These are phyloP conservation scores for Coemansia aciculifera DNA, from an alignment of 192 early-diverging fungal genomes.

Conservation along the genomic window DNA sequence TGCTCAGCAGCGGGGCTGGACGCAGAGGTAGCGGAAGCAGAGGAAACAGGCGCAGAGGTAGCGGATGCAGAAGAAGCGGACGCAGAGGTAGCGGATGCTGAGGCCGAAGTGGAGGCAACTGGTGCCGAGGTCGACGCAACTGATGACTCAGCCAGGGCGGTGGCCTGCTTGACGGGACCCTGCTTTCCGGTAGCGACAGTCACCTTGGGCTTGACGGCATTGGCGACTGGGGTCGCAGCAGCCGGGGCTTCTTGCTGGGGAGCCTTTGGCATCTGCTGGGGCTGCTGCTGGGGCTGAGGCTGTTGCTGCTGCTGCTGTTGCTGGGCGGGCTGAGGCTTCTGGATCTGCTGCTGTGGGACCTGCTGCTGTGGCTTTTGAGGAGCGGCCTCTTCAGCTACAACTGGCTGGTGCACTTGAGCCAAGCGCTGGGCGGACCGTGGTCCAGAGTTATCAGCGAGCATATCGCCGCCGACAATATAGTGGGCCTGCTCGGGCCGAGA, in stretches of 20 bases:
- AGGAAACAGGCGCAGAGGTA: background rate
- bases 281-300: slow-evolving; percentile 21
- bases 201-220: slow-evolving; percentile 9
- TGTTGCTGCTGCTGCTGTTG: slow-evolving; percentile 20
- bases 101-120: background rate
- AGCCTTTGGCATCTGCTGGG: slow-evolving; percentile 10
- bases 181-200: slow-evolving; percentile 24
- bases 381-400: background rate
- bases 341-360: background rate
- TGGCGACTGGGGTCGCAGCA: background rate
- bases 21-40: background rate
- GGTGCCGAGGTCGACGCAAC: slow-evolving; percentile 13
- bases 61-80: background rate
- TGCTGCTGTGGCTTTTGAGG: background rate
- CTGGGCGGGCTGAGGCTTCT: slow-evolving; percentile 9
- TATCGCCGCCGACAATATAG: slow-evolving; percentile 25
- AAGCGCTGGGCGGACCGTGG: slow-evolving; percentile 18
- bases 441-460: background rate
- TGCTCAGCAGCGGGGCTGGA: background rate
- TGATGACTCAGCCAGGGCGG: slow-evolving; percentile 5
- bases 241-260: slow-evolving; percentile 7
- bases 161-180: slow-evolving; percentile 25
- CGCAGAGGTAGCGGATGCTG: background rate
- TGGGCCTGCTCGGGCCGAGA: slow-evolving; percentile 26
- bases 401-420: slow-evolving; percentile 1